Evolutionary conservation across 768 basidiomycete genomes (phyloP), one percentile per base, ranked within the genome.

Genomic region (Xerocomellus intermedius): DNA sequence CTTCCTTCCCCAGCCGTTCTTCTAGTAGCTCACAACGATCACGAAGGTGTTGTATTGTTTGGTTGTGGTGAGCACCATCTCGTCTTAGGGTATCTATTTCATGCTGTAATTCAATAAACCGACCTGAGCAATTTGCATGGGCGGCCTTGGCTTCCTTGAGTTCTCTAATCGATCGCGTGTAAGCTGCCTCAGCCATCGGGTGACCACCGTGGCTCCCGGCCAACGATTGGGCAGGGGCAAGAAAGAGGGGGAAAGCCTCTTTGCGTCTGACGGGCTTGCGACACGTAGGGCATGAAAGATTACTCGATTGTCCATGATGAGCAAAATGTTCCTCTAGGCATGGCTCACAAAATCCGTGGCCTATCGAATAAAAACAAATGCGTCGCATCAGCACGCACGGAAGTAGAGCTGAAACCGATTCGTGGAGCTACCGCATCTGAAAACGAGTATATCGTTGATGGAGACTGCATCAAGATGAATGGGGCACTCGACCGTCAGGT

Each of bases 321-420:
- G 63, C 33, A 43, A 64, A 59, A 30, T 66, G 64, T 26, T 54
- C 62, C 24, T 58, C 64, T 9, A 70, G 46, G 37, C 69, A 70
- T 50, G 63, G 67, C 41, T 59, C 64, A 47, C 69, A 70, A 39
- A 70, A 70, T 48, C 70, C 70, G 56, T 70, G 70, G 21, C 69
- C 69, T 72, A 44, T 49, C 33, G 37, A 54, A 60, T 19, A 32
- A 57, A 56, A 62, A 36, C 48, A 61, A 41, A 56, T 2, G 38
- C 13, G 50, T 35, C 30, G 17, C 42, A 32, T 69, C 48, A 61
- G 66, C 47, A 17, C 17, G 10, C 50, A 50, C 38, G 19, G 42
- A 46, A 42, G n/a, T 13, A 36, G 42, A 32, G 52, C 33, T 33
- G 33, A 52, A 52, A 37, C 19, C 17, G 44, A 52, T 52, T 52